Evolutionary conservation across 73 alveolate species (phyloP).

Genomic region (Paraurostyla sp.): DNA sequence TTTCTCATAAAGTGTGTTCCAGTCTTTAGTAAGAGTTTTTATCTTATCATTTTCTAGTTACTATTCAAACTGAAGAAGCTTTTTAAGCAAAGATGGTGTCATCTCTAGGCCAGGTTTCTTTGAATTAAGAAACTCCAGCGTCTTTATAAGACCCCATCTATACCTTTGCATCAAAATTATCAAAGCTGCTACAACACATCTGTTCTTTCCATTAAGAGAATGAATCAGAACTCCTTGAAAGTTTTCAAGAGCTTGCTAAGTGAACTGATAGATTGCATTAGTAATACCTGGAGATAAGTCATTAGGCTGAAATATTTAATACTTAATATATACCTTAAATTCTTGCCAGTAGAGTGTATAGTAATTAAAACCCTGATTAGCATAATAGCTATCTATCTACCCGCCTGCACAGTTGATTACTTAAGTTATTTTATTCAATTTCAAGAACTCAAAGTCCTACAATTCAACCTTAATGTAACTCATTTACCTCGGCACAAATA

Average conservation of each 20-base stretch:
- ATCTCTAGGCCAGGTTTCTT: slow-evolving; percentile 68
- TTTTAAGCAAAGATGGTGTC: slow-evolving; percentile 54
- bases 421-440: slow-evolving; percentile 39
- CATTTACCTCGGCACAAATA: slow-evolving; percentile 54
- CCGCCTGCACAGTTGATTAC: slow-evolving; percentile 55
- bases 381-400: slow-evolving; percentile 10
- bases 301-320: background rate
- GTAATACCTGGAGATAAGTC: slow-evolving; percentile 3
- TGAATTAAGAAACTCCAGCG: slow-evolving; percentile 57
- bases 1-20: slow-evolving; percentile 16
- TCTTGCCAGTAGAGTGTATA: slow-evolving; percentile 52
- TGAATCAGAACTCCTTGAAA: slow-evolving; percentile 55
- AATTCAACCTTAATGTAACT: background rate
- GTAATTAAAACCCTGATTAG: background rate
- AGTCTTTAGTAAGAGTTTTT: slow-evolving; percentile 45
- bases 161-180: slow-evolving; percentile 33
- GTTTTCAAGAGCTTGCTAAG: background rate
- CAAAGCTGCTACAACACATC: slow-evolving; percentile 60
- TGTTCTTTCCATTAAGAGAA: slow-evolving; percentile 57
- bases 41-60: slow-evolving; percentile 9
- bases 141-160: slow-evolving; percentile 62
- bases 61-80: slow-evolving; percentile 28
- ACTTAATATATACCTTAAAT: slow-evolving; percentile 8
- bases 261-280: slow-evolving; percentile 8
- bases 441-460: slow-evolving; percentile 46